phyloP scores from a whole-genome alignment of 139 green algal species.

The Tetradesmus obliquus region DNA sequence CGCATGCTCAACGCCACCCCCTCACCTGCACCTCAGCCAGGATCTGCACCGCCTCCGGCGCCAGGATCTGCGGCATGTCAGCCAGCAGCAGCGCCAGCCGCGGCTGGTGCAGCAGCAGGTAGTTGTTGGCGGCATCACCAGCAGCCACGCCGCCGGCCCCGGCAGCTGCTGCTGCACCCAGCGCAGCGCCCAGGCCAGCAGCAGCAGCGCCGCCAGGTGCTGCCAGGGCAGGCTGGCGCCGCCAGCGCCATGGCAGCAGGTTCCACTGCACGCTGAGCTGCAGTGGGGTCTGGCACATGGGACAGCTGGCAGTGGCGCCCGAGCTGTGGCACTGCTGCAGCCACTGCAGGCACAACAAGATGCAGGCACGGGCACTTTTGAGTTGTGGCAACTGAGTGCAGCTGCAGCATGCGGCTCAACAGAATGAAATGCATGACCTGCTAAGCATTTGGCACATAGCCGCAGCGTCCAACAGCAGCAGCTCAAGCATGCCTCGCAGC shows the following conservation, averaged over 20 bases:
- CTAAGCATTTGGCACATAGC: too few relatives aligned
- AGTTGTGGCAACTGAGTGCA: neutral
- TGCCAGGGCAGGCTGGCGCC: neutral
- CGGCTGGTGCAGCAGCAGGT: conserved; percentile 60
- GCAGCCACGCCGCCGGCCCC: neutral
- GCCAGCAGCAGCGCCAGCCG: conserved; percentile 58
- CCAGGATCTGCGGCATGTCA: conserved; percentile 47
- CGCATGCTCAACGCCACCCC: too few relatives aligned
- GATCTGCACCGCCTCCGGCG: conserved; percentile 36
- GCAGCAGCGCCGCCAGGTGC: conserved; percentile 15
- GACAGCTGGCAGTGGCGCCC: conserved; percentile 70
- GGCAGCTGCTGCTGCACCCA: conserved; percentile 24
- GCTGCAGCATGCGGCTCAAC: too few relatives aligned
- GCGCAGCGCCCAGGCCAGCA: neutral
- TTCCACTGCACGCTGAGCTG: conserved; percentile 70
- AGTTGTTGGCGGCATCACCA: conserved; percentile 36
- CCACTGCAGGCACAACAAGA: conserved; percentile 62
- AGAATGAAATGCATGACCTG: too few relatives aligned
- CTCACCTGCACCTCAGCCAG: conserved; percentile 38
- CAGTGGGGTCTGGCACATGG: conserved; percentile 84
- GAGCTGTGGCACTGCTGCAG: conserved; percentile 77
- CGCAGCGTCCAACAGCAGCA: too few relatives aligned
- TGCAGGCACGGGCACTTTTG: neutral
- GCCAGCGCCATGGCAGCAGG: conserved; percentile 33
- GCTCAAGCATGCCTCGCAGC: too few relatives aligned